A percentile compares a stretch with the other conserved stretches of the same genome.
These are phyloP conservation scores for Bremia lactucae DNA, from an alignment of 352 stramenopile genomes.

Conservation along the genomic window DNA sequence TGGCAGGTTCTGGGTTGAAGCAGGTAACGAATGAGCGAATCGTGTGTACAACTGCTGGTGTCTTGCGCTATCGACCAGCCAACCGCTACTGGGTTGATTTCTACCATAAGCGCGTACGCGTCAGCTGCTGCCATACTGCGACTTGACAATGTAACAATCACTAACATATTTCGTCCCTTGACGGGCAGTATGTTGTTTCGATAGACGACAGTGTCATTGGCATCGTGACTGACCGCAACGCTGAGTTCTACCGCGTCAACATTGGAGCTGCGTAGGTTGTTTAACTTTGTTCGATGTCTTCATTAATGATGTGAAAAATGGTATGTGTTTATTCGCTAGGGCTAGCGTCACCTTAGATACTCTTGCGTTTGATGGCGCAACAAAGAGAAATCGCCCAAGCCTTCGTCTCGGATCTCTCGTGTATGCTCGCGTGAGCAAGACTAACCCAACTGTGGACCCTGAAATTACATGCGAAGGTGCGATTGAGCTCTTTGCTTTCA, in stretches of 20 bases:
- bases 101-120: constrained; percentile 70
- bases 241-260: constrained; percentile 92
- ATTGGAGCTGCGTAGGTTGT: constrained; percentile 84
- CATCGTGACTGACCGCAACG: constrained; percentile 89
- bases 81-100: constrained; percentile 88
- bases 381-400: constrained; percentile 93
- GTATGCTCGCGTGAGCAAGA: constrained; percentile 90
- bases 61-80: constrained; percentile 75
- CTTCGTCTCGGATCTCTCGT: constrained; percentile 89
- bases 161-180: constrained; percentile 5
- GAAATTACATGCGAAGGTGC: constrained; percentile 92
- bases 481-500: too few relatives aligned
- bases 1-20: constrained; percentile 44
- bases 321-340: constrained; percentile 17
- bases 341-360: constrained; percentile 54
- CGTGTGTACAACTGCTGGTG: constrained; percentile 68
- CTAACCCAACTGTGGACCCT: constrained; percentile 83
- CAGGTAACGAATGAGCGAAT: constrained; percentile 48
- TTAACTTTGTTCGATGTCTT: background rate
- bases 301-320: background rate
- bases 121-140: background rate
- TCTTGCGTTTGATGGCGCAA: constrained; percentile 95
- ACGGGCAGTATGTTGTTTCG: constrained; percentile 46
- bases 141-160: too few relatives aligned
- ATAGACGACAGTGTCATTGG: constrained; percentile 90